Evolutionary conservation across 2,329 filamentous ascomycete species (phyloP), one percentile per base, ranked within the genome.

Genomic region (Fusarium sp.): DNA sequence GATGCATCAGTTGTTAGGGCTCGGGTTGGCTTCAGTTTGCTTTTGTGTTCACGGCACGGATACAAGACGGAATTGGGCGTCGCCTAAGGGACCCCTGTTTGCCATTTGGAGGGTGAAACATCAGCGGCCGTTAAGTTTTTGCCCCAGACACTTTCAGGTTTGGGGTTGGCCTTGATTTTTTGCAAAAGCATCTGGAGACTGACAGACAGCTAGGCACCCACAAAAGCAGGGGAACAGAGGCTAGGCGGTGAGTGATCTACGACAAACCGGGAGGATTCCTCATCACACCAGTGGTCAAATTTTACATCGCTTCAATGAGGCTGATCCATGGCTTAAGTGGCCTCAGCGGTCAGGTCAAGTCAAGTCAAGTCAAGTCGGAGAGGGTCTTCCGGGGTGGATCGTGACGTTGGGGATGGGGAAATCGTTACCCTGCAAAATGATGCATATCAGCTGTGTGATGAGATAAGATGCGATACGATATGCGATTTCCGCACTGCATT

Each of bases 351-450:
- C 57, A 72, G 30, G 47, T 50, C 47, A 16, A 23, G 47, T n/a
- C 19, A 32, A 32, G 47, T n/a, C 44, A 37, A 66, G 28, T 60
- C 37, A 37, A 53, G 63, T 64, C 70, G 76, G 76, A 76, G 75
- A 76, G 71, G 46, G 67, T 68, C 60, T 73, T 76, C 75, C 69
- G 69, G 54, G 47, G 61, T 72, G 67, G 67, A 63, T 49, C 12
- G 30, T 25, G 33, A 40, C 42, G 49, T 50, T 53, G 37, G 21
- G 32, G 35, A 63, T 32, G 58, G 40, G 32, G 33, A 53, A 67
- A 32, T 16, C 25, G 49, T 59, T 38, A 33, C 28, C 54, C 32
- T 43, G 61, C 18, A 38, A 57, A 67, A 25, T 30, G 28, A 67
- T 60, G 62, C 33, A 52, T 60, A 50, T 40, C 35, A 47, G 44